Evolutionary conservation across 768 basidiomycete genomes (phyloP).

Genomic region (Clavulina sp.): DNA sequence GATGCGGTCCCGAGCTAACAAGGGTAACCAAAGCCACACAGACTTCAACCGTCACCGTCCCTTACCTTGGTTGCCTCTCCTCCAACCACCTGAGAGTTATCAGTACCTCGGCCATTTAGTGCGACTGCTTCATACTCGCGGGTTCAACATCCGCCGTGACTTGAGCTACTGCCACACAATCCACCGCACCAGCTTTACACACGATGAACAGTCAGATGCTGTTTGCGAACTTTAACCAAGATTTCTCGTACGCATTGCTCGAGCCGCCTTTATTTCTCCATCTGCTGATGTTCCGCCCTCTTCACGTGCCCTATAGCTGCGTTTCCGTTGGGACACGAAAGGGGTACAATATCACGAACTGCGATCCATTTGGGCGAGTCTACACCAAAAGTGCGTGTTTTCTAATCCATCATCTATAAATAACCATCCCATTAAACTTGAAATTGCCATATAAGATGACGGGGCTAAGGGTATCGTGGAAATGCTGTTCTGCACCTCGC

Average conservation of each 20-base stretch:
- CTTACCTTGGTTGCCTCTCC: too few relatives aligned
- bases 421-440: background rate
- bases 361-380: slow-evolving; percentile 92
- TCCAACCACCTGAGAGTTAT: too few relatives aligned
- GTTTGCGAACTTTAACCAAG: slow-evolving; percentile 95
- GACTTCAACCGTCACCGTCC: too few relatives aligned
- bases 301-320: slow-evolving; percentile 32
- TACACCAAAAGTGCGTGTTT: slow-evolving; percentile 72
- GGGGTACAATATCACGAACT: slow-evolving; percentile 95
- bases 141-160: too few relatives aligned
- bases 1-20: too few relatives aligned
- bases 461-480: slow-evolving; percentile 93
- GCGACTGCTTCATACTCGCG: too few relatives aligned
- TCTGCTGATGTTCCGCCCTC: background rate
- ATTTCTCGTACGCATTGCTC: slow-evolving; percentile 55
- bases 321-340: slow-evolving; percentile 88
- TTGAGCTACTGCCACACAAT: too few relatives aligned
- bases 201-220: slow-evolving; percentile 31
- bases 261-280: too few relatives aligned
- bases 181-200: background rate
- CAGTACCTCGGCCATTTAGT: too few relatives aligned
- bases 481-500: slow-evolving; percentile 98
- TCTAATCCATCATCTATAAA: background rate
- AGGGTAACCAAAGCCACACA: too few relatives aligned
- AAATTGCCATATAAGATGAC: slow-evolving; percentile 37